Base-by-base conservation (phyloP, 2,329 filamentous ascomycete species). In the Clathrospora elynae region DNA sequence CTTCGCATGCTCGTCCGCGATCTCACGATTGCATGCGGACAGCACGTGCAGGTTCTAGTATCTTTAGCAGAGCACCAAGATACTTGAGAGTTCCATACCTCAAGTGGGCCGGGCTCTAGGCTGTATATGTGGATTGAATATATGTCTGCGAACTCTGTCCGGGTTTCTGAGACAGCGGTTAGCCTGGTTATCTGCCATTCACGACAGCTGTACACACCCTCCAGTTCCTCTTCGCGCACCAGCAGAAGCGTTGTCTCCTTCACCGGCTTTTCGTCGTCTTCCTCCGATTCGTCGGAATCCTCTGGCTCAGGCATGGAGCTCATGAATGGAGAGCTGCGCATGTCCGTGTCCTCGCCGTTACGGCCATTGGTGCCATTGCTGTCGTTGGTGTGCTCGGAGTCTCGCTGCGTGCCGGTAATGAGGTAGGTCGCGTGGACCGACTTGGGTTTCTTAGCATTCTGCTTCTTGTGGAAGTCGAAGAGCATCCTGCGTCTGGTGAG, bases 351-450 rank as follows among this genome's bases (percentile, higher is more conserved):
- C 37, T 87, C 85, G n/a, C 75, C 81, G 57, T 86, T 78, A 23
- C 32, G 46, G 16, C 62, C 64, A 20, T 67, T 61, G 32, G 57
- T 50, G 14, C 70, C 73, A 53, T 76, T 61, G 32, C 57, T 50
- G 14, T 70, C 73, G 53, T 76, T 78, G 8, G 67, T 46, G 10
- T 57, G 49, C 17, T 60, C 43, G 18, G 40, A 11, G 10, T 24
- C 30, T 38, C 71, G 76, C 60, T 82, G 86, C 14, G 75, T 80
- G 25, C 92, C 93, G 35, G 85, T 87, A 31, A 99, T 67, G 34
- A 96, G 75, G 71, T 96, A 99, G n/a, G 90, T 96, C 30, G 92
- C 93, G 72, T 95, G 83, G n/a, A 96, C 77, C 17, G 83, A 85
- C 14, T 83, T 80, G 0, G 87, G 78, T 48, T 84, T 86, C 68